Conservation (phyloP, 352 stramenopile species). For the Globisporangium uncinulatum region DNA sequence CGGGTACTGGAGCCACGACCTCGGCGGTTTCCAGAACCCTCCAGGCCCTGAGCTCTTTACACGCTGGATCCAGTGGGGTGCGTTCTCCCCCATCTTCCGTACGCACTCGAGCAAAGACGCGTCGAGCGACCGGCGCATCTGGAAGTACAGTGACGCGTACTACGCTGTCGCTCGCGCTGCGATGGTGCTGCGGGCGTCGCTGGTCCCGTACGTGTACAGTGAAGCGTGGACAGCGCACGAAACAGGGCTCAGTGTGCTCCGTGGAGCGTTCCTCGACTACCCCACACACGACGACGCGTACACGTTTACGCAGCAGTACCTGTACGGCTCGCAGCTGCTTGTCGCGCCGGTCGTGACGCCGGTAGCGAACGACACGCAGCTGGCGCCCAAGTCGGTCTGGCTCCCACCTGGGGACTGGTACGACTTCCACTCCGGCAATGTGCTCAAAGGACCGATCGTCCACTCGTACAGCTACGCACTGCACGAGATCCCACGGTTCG, state of each 20-base stretch:
- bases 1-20: slow-evolving; percentile 44
- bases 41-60: slow-evolving; percentile 29
- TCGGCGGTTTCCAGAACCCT: slow-evolving; percentile 28
- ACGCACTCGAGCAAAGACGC: slow-evolving; percentile 33
- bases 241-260: slow-evolving; percentile 24
- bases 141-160: slow-evolving; percentile 23
- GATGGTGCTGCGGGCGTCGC: slow-evolving; percentile 21
- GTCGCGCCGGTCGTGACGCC: slow-evolving; percentile 33
- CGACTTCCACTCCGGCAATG: slow-evolving; percentile 19
- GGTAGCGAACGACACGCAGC: slow-evolving; percentile 16
- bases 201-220: slow-evolving; percentile 50
- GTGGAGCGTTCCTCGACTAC: slow-evolving; percentile 36
- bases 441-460: slow-evolving; percentile 18
- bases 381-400: slow-evolving; percentile 26
- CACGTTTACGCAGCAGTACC: slow-evolving; percentile 27
- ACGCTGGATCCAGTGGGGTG: slow-evolving; percentile 43
- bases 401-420: slow-evolving; percentile 42
- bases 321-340: slow-evolving; percentile 35
- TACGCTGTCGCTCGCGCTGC: slow-evolving; percentile 24
- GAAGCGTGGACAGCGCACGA: slow-evolving; percentile 20
- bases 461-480: slow-evolving; percentile 20
- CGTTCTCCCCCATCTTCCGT: slow-evolving; percentile 31
- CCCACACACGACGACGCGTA: slow-evolving; percentile 33
- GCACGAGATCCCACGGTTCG: slow-evolving; percentile 26
- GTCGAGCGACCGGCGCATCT: slow-evolving; percentile 24